Conservation (phyloP, 148 eudicot genomes). For the Rhododendron ferrugineum region DNA sequence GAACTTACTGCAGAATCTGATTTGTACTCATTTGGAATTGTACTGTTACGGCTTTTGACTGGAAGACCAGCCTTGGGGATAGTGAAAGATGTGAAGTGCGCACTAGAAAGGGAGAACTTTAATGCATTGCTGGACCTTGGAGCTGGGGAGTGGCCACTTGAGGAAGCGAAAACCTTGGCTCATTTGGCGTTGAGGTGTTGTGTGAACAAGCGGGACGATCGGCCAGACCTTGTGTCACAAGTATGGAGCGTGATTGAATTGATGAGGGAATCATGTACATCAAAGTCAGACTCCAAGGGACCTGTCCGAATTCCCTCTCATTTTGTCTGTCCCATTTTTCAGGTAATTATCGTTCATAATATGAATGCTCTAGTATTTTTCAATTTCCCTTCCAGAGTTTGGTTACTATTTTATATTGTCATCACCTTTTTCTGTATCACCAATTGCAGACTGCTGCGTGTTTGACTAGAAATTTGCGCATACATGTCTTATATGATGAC, state of each 20-base stretch:
- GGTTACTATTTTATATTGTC: background rate
- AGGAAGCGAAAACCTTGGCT: constrained; percentile 45
- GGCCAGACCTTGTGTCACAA: constrained; percentile 61
- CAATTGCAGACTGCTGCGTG: background rate
- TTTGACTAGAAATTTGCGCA: background rate
- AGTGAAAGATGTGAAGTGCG: constrained; percentile 52
- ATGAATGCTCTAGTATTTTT: background rate
- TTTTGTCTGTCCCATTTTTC: constrained; percentile 78
- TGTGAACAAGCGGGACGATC: constrained; percentile 28
- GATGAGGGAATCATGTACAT: constrained; percentile 31
- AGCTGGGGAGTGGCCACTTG: constrained; percentile 81
- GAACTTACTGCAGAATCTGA: constrained; percentile 52
- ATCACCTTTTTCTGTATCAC: background rate
- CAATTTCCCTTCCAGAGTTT: no score
- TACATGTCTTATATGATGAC: background rate
- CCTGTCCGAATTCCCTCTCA: constrained; percentile 54
- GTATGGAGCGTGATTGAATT: constrained; percentile 50
- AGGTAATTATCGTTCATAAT: constrained; percentile 34
- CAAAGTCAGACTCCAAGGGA: constrained; percentile 33
- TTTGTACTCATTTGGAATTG: constrained; percentile 77
- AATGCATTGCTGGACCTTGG: constrained; percentile 48
- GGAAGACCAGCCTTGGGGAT: constrained; percentile 50
- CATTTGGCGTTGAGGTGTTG: constrained; percentile 70
- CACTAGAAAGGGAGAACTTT: constrained; percentile 40
- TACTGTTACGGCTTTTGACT: constrained; percentile 62